These are phyloP conservation scores for Zizania palustris DNA, from an alignment of 202 grass and related monocot genomes.

Conservation along the genomic window DNA sequence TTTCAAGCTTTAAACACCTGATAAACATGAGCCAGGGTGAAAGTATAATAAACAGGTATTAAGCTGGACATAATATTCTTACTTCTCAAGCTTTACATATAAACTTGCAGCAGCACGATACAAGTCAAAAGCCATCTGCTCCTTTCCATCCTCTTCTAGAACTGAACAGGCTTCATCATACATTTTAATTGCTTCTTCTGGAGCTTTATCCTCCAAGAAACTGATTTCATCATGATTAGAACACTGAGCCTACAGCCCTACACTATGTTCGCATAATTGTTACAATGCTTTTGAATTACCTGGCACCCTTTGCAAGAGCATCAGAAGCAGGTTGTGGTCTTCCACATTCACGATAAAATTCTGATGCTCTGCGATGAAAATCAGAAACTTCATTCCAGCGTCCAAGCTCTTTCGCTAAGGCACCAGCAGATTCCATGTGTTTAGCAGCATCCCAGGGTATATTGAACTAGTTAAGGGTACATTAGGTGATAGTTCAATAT, in stretches of 20 bases:
- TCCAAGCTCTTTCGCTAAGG: slow-evolving; percentile 87
- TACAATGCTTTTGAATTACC: slow-evolving; percentile 44
- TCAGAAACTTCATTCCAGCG: slow-evolving; percentile 90
- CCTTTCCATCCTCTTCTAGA: slow-evolving; percentile 96
- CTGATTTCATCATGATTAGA: slow-evolving; percentile 39
- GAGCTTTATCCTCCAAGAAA: slow-evolving; percentile 82
- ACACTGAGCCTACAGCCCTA: slow-evolving; percentile 28
- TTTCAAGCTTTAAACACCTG: too few relatives aligned
- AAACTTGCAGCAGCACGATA: slow-evolving; percentile 72
- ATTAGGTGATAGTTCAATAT: slow-evolving; percentile 23
- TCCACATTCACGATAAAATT: slow-evolving; percentile 90
- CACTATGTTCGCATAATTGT: neutral
- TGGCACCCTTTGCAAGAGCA: slow-evolving; percentile 92
- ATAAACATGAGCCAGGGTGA: neutral
- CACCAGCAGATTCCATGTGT: slow-evolving; percentile 94
- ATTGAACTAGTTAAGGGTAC: slow-evolving; percentile 54
- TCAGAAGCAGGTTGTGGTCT: slow-evolving; percentile 92
- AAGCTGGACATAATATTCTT: slow-evolving; percentile 33
- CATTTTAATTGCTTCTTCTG: slow-evolving; percentile 85
- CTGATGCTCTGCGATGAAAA: slow-evolving; percentile 82
- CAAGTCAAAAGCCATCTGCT: slow-evolving; percentile 98
- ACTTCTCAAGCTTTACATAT: slow-evolving; percentile 90
- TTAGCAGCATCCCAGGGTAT: slow-evolving; percentile 99
- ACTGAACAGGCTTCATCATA: slow-evolving; percentile 81
- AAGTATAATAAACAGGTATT: slow-evolving; percentile 28